A percentile compares a stretch with the other conserved stretches of the same genome.
phyloP scores from a whole-genome alignment of 441 rosid species.

The Erysimum pusillum region DNA sequence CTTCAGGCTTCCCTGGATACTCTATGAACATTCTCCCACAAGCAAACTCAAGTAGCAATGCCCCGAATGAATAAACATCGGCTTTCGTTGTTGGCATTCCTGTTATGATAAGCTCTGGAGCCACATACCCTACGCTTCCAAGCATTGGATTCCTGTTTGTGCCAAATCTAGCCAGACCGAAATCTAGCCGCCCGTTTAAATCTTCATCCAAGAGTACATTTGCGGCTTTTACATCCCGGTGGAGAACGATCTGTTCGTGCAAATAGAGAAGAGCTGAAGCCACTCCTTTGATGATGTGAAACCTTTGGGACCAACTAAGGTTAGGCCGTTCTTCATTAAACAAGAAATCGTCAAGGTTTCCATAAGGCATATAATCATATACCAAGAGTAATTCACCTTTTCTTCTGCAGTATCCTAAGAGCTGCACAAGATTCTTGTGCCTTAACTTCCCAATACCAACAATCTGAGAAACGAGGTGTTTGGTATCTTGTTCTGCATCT shows the following conservation, averaged over 20 bases:
- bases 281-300: conserved; percentile 61
- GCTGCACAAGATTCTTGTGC: conserved; percentile 68
- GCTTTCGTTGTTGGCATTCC: conserved; percentile 63
- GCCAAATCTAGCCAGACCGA: conserved; percentile 71
- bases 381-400: conserved; percentile 67
- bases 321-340: conserved; percentile 40
- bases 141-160: conserved; percentile 58
- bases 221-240: conserved; percentile 71
- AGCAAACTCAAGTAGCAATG: conserved; percentile 59
- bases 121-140: conserved; percentile 74
- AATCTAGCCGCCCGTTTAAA: conserved; percentile 63
- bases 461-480: conserved; percentile 68
- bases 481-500: conserved; percentile 59
- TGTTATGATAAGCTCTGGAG: conserved; percentile 62
- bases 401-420: conserved; percentile 71
- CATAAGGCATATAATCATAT: conserved; percentile 68
- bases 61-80: conserved; percentile 76
- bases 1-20: conserved; percentile 50
- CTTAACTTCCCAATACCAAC: conserved; percentile 62
- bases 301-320: conserved; percentile 61
- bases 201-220: conserved; percentile 65
- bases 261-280: conserved; percentile 67
- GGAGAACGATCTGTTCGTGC: conserved; percentile 70
- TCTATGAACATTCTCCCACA: conserved; percentile 74
- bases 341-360: conserved; percentile 62